phyloP scores from a whole-genome alignment of 1,284 basidiomycete genomes.

The Athelia sp. region DNA sequence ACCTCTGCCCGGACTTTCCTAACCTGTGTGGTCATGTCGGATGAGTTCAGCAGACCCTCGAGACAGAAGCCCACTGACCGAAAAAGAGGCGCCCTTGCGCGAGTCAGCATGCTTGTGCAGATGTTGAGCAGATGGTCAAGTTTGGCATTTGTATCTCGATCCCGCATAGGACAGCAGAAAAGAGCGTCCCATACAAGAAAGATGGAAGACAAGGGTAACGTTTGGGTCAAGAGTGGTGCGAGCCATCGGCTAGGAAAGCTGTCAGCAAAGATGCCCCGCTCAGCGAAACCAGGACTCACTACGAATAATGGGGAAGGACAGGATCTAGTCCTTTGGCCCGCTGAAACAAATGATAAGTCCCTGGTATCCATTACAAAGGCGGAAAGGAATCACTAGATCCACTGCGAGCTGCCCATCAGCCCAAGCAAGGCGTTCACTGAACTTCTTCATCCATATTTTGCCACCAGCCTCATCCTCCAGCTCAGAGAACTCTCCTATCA shows the following conservation, averaged over 20 bases:
- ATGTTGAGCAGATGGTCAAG: constrained; percentile 64
- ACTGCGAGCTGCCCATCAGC: constrained; percentile 60
- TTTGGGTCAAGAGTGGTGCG: constrained; percentile 67
- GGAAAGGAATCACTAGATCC: constrained; percentile 43
- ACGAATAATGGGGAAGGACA: constrained; percentile 71
- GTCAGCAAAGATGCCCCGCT: constrained; percentile 6
- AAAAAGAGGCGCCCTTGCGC: constrained; percentile 47
- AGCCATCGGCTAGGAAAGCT: constrained; percentile 59
- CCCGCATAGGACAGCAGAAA: constrained; percentile 53
- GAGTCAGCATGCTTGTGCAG: constrained; percentile 62
- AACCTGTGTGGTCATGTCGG: constrained; percentile 33
- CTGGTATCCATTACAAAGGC: neutral
- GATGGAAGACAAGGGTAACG: constrained; percentile 56
- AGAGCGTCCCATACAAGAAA: constrained; percentile 67
- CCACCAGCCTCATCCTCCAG: constrained; percentile 62
- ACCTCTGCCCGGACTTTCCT: constrained; percentile 39
- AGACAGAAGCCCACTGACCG: constrained; percentile 34
- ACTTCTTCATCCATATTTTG: constrained; percentile 54
- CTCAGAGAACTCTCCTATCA: constrained; percentile 69
- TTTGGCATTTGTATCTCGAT: constrained; percentile 53
- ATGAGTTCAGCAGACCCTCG: neutral
- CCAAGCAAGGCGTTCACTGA: constrained; percentile 59
- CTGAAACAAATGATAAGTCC: constrained; percentile 24
- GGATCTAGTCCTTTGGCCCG: constrained; percentile 64
- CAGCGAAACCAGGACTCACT: constrained; percentile 40